phyloP scores from a whole-genome alignment of 2,329 filamentous ascomycete genomes.

The Magnaporthiopsis incrustans region DNA sequence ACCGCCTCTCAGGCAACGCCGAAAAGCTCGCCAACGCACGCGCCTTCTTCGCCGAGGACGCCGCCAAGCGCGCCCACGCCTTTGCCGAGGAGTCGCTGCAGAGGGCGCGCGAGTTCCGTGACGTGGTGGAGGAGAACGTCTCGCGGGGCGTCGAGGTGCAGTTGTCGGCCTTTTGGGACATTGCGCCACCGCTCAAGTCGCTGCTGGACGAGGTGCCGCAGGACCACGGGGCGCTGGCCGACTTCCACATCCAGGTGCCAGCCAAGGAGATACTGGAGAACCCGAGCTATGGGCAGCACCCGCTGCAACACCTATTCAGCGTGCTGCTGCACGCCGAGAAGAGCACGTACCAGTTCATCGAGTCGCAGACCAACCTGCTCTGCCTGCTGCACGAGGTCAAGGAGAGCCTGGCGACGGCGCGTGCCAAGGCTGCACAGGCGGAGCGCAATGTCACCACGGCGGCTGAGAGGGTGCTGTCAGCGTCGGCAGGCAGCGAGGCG shows the following conservation, averaged over 20 bases:
- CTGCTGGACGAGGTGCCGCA: slow-evolving; percentile 73
- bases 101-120: slow-evolving; percentile 68
- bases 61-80: slow-evolving; percentile 58
- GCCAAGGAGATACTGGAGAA: slow-evolving; percentile 76
- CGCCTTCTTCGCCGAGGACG: slow-evolving; percentile 76
- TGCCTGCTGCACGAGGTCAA: slow-evolving; percentile 89
- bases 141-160: slow-evolving; percentile 84
- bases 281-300: slow-evolving; percentile 69
- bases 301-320: slow-evolving; percentile 83
- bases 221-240: slow-evolving; percentile 28
- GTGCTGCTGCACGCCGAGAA: slow-evolving; percentile 82
- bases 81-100: slow-evolving; percentile 65
- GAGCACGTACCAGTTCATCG: slow-evolving; percentile 93
- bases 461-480: slow-evolving; percentile 75
- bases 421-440: slow-evolving; percentile 31
- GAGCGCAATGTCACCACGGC: slow-evolving; percentile 35
- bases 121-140: slow-evolving; percentile 76
- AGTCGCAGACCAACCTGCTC: slow-evolving; percentile 83
- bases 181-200: slow-evolving; percentile 72
- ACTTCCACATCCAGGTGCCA: slow-evolving; percentile 71
- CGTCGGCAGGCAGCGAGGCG: slow-evolving; percentile 52
- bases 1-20: slow-evolving; percentile 63
- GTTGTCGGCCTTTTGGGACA: slow-evolving; percentile 94
- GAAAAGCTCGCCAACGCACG: slow-evolving; percentile 74
- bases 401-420: slow-evolving; percentile 64